phyloP scores from a whole-genome alignment of 2,329 filamentous ascomycete species.

The Penicillium sp. region DNA sequence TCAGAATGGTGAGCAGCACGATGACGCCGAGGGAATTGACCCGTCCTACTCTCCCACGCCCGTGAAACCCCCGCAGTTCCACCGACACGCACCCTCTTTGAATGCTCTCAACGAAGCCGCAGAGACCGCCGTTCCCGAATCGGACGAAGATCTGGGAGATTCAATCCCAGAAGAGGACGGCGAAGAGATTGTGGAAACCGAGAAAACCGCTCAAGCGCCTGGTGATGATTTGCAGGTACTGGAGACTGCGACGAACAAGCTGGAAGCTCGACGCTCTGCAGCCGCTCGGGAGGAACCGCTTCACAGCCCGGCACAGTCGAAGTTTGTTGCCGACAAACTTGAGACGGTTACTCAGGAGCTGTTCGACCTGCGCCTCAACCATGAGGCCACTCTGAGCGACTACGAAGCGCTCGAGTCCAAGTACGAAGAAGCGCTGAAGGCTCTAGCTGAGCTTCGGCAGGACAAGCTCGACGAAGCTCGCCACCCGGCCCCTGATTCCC shows the following conservation, averaged over 20 bases:
- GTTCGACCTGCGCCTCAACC: slow-evolving; percentile 81
- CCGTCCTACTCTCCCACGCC: slow-evolving; percentile 12
- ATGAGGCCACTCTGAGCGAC: slow-evolving; percentile 76
- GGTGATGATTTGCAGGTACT: slow-evolving; percentile 34
- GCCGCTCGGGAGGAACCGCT: slow-evolving; percentile 45
- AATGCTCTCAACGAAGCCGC: slow-evolving; percentile 43
- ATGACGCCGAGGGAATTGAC: slow-evolving; percentile 14
- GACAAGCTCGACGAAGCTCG: slow-evolving; percentile 76
- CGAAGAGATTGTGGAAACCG: slow-evolving; percentile 20
- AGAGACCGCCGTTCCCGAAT: slow-evolving; percentile 44
- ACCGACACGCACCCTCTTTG: slow-evolving; percentile 35
- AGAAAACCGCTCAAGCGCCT: slow-evolving; percentile 19
- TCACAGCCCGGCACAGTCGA: slow-evolving; percentile 71
- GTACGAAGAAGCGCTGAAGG: slow-evolving; percentile 81
- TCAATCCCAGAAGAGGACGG: slow-evolving; percentile 29
- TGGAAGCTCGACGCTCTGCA: slow-evolving; percentile 21
- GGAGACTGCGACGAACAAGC: slow-evolving; percentile 32
- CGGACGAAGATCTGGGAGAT: slow-evolving; percentile 39
- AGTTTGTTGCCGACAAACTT: slow-evolving; percentile 85
- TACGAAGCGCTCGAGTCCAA: slow-evolving; percentile 77
- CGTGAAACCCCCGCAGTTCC: slow-evolving; percentile 19
- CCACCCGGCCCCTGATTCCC: slow-evolving; percentile 47
- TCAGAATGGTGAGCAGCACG: slow-evolving; percentile 41
- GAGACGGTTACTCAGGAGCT: slow-evolving; percentile 89
- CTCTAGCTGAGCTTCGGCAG: slow-evolving; percentile 71